A percentile compares a stretch with the other conserved stretches of the same genome.
These are phyloP conservation scores for Cyclospora cayetanensis DNA, from an alignment of 169 alveolate genomes.

Conservation along the genomic window DNA sequence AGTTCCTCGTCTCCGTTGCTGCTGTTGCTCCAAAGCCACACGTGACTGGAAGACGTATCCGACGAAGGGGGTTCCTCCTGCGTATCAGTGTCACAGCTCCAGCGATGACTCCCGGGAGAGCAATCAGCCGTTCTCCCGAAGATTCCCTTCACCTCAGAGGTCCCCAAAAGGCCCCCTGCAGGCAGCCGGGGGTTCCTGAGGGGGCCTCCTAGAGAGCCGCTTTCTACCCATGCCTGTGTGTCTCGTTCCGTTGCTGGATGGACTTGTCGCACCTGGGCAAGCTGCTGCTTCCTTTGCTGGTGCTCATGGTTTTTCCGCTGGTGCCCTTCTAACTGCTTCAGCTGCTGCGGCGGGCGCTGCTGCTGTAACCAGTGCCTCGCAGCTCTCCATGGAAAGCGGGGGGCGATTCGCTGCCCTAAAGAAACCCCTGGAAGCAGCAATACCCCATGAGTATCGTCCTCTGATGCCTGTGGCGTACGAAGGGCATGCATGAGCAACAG, in stretches of 20 bases:
- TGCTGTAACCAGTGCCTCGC: constrained; percentile 32
- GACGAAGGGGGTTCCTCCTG: too few species aligned
- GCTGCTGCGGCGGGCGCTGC: not conserved
- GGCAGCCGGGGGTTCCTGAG: constrained; percentile 5
- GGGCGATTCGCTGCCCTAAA: constrained; percentile 37
- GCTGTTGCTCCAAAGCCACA: constrained; percentile 1
- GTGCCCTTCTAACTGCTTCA: not conserved
- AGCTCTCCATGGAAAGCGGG: not conserved
- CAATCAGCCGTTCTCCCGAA: too few species aligned
- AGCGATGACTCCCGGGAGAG: too few species aligned
- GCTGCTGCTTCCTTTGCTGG: not conserved
- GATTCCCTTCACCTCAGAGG: not conserved
- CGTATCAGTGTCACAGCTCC: too few species aligned
- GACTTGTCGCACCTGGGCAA: not conserved
- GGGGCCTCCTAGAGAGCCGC: constrained; percentile 44
- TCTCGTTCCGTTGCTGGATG: not conserved
- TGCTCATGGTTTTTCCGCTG: not conserved
- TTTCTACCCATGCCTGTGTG: not conserved
- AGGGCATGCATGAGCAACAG: too few species aligned
- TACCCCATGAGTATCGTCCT: not conserved
- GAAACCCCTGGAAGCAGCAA: constrained; percentile 32
- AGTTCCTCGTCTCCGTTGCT: constrained; percentile 44
- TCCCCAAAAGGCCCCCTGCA: constrained; percentile 26
- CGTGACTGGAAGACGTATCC: too few species aligned
- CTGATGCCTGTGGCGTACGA: too few species aligned